Evolutionary conservation across 2,329 filamentous ascomycete species (phyloP).

Genomic region (Phialophora verrucosa): DNA sequence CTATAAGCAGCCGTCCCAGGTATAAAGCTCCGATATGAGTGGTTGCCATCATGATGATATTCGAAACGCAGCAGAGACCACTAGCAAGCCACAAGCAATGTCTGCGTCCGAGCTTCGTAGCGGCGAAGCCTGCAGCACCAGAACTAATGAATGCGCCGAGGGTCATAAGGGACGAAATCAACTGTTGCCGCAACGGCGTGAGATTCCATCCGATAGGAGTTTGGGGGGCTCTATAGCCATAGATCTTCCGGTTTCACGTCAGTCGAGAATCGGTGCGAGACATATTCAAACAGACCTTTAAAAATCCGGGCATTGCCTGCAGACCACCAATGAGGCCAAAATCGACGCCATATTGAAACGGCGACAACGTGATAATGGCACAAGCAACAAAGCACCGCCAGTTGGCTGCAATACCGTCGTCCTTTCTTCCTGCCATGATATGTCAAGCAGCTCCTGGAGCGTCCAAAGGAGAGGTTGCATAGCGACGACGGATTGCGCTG

Average conservation of each 20-base stretch:
- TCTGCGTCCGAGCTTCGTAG: slow-evolving; percentile 53
- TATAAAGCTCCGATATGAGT: slow-evolving; percentile 51
- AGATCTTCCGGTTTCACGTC: slow-evolving; percentile 30
- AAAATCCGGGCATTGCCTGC: slow-evolving; percentile 42
- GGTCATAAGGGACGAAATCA: slow-evolving; percentile 58
- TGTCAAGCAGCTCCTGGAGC: background rate
- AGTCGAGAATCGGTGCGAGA: background rate
- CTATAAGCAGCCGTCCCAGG: slow-evolving; percentile 54
- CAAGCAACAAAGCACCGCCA: slow-evolving; percentile 24
- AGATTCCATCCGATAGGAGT: slow-evolving; percentile 42
- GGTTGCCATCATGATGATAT: slow-evolving; percentile 50
- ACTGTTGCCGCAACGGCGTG: slow-evolving; percentile 48
- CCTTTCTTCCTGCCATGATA: slow-evolving; percentile 5
- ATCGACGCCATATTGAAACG: slow-evolving; percentile 42
- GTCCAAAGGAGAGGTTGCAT: background rate
- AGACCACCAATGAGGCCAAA: slow-evolving; percentile 42
- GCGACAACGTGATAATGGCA: slow-evolving; percentile 25
- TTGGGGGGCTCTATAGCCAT: slow-evolving; percentile 34
- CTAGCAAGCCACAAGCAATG: slow-evolving; percentile 45
- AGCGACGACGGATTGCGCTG: background rate
- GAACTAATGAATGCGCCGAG: slow-evolving; percentile 55
- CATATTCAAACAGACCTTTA: slow-evolving; percentile 32
- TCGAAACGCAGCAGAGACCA: background rate
- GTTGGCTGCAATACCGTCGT: slow-evolving; percentile 23
- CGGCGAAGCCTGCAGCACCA: slow-evolving; percentile 50